phyloP scores from a whole-genome alignment of 768 basidiomycete genomes.

The Naganishia onofrii region DNA sequence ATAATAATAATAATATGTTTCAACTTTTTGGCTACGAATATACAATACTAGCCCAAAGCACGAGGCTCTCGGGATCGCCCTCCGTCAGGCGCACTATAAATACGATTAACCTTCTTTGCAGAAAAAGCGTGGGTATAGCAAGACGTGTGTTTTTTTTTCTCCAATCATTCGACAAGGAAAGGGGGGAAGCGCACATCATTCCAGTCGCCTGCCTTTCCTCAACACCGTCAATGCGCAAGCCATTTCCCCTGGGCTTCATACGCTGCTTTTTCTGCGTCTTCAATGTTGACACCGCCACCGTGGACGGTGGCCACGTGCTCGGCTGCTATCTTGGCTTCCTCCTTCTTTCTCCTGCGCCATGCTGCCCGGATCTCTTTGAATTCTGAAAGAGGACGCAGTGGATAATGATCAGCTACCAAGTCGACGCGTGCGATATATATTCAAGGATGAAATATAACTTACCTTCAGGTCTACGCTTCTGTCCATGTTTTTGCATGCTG shows the following conservation, averaged over 20 bases:
- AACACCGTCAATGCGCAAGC: conserved; percentile 26
- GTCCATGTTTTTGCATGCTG: conserved; percentile 94
- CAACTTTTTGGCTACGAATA: too few species aligned
- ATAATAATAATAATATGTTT: too few species aligned
- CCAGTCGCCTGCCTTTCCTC: conserved; percentile 20
- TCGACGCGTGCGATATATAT: not conserved
- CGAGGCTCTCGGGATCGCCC: not conserved
- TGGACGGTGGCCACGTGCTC: conserved; percentile 33
- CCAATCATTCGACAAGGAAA: not conserved
- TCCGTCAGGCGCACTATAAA: not conserved
- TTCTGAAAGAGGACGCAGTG: conserved; percentile 60
- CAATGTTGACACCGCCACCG: conserved; percentile 31
- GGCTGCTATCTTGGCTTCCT: conserved; percentile 52
- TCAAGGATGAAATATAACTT: conserved; percentile 48
- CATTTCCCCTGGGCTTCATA: conserved; percentile 30
- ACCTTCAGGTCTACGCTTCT: conserved; percentile 87
- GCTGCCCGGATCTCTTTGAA: conserved; percentile 97
- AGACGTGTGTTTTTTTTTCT: too few species aligned
- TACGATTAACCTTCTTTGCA: not conserved
- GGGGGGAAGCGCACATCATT: not conserved
- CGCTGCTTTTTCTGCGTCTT: conserved; percentile 17
- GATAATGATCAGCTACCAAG: not conserved
- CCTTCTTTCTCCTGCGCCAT: conserved; percentile 92
- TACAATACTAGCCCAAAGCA: too few species aligned
- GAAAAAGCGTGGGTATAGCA: not conserved